These are phyloP conservation scores for Erysimum cheiranthoides DNA, from an alignment of 345 rosid genomes.

Conservation along the genomic window DNA sequence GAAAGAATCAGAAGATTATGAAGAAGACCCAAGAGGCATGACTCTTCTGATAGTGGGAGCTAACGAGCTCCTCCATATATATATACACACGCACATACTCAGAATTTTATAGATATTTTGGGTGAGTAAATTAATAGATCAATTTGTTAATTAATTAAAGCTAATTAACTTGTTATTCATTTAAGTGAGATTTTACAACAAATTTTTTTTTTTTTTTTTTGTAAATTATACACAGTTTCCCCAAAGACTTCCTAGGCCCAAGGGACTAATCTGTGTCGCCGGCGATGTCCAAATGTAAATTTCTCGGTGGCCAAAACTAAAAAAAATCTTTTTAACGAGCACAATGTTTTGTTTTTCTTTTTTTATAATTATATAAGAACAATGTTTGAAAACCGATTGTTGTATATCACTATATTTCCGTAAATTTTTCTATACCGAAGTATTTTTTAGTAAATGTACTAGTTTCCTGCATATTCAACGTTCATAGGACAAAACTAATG, in stretches of 20 bases:
- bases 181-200: too few relatives aligned
- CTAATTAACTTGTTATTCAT: too few relatives aligned
- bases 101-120: not conserved
- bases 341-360: too few relatives aligned
- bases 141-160: not conserved
- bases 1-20: slow-evolving; percentile 15
- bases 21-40: slow-evolving; percentile 22
- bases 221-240: too few relatives aligned
- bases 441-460: not conserved
- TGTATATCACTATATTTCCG: not conserved
- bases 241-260: too few relatives aligned
- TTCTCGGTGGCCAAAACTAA: too few relatives aligned
- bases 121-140: not conserved
- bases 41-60: slow-evolving; percentile 25
- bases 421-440: not conserved
- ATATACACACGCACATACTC: not conserved
- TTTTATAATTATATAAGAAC: too few relatives aligned
- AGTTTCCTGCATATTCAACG: slow-evolving; percentile 5
- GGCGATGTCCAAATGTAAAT: too few relatives aligned
- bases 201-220: too few relatives aligned
- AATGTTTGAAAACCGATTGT: not conserved
- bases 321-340: too few relatives aligned
- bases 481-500: not conserved
- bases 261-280: too few relatives aligned
- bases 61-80: slow-evolving; percentile 19